Conservation (phyloP, 2,329 filamentous ascomycete species). For the Xylariaceae sp. region DNA sequence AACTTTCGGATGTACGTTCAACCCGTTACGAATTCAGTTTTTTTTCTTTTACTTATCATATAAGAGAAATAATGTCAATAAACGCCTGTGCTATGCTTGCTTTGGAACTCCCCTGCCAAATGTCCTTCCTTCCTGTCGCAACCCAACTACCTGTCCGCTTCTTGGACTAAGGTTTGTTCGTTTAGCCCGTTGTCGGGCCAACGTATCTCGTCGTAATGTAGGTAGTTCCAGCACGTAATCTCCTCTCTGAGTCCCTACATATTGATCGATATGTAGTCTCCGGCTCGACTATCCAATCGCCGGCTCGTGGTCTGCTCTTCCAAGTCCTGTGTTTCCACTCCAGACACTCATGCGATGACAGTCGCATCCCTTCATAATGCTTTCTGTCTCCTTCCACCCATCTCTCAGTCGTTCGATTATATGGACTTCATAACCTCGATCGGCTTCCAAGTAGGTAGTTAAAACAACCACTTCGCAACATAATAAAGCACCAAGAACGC, state of each 20-base stretch:
- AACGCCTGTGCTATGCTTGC: slow-evolving; percentile 35
- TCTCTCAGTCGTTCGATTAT: no score
- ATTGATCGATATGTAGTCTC: no score
- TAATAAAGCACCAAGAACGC: slow-evolving; percentile 73
- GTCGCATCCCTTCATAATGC: not conserved
- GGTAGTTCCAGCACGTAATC: no score
- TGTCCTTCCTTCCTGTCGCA: not conserved
- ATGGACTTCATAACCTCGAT: not conserved
- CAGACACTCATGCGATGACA: no score
- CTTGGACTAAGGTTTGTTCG: not conserved
- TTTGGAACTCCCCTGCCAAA: not conserved
- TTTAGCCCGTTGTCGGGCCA: not conserved
- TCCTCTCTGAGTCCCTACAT: no score
- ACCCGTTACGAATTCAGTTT: not conserved
- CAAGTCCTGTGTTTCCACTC: no score
- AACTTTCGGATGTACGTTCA: not conserved
- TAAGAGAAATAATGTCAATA: slow-evolving; percentile 1
- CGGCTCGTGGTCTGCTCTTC: no score
- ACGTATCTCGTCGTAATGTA: not conserved
- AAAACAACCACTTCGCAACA: slow-evolving; percentile 59
- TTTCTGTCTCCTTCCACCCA: not conserved
- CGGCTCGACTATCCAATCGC: no score
- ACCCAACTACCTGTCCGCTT: not conserved
- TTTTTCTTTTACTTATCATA: not conserved
- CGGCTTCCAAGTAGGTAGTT: not conserved